Evolutionary conservation across 2,329 filamentous ascomycete genomes (phyloP), one percentile per base, ranked within the genome.

Genomic region (Ophiocordyceps camponoti-floridani): DNA sequence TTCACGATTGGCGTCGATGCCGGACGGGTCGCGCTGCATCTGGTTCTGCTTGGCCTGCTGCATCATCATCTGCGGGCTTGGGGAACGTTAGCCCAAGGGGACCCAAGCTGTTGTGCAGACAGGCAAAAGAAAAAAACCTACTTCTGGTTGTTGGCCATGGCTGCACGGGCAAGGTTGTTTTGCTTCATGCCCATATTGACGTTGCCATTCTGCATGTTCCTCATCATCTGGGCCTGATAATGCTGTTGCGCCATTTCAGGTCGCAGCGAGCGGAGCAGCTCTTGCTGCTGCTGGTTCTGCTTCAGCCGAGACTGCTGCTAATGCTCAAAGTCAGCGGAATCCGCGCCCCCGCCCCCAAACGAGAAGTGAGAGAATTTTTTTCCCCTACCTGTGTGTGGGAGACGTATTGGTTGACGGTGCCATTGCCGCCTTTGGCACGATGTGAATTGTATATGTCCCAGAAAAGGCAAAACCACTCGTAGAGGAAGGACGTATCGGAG

Each of bases 401-500:
- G 47, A 93, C 76, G 61, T 94, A 94, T 66, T 84, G 78, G 50
- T 73, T 73, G 42, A 85, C 79, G 47, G 74, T 73, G 26, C 67
- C 62, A 57, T 70, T 79, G 46, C 72, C 72, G 45, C 74, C 75
- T 60, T 78, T 80, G 55, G 72, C 75, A 56, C 85, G 82, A 58
- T 89, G 84, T 46, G 86, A 85, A 57, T 79, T 79, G 63, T 84
- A 93, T 53, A 96, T 86, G 56, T 98, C 91, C 87, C 87, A 96
- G 62, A 98, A 98, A 44, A 95, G 74, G 57, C 81, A 85, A 68
- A 93, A 98, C 91, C 91, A 98, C 56, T 96, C 91, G 53, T 86
- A 82, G n/a, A 98, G 70, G 56, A 98, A 96, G 26, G 84, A 85
- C 49, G 75, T 83, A 54, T 82, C 82, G 45, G 73, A 73, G 48